phyloP scores from a whole-genome alignment of 1,284 basidiomycete genomes.

The Apiotrichum brassicae region DNA sequence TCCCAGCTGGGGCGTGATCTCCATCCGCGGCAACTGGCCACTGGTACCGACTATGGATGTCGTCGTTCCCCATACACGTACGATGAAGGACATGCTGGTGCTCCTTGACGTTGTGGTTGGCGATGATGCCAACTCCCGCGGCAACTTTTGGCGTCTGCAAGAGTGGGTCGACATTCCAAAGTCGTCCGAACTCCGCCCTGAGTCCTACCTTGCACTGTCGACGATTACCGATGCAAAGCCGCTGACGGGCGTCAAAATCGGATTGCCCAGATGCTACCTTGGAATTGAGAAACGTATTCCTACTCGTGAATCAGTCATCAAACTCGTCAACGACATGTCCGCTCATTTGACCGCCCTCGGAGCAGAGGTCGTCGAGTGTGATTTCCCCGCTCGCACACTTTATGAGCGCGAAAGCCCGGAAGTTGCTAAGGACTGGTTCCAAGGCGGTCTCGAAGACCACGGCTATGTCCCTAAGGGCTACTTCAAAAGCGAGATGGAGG shows the following conservation, averaged over 20 bases:
- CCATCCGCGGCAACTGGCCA: slow-evolving; percentile 10
- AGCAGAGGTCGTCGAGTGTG: slow-evolving; percentile 5
- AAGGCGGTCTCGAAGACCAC: slow-evolving; percentile 5
- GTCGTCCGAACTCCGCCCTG: slow-evolving; percentile 1
- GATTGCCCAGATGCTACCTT: slow-evolving; percentile 5
- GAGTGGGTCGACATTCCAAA: background rate
- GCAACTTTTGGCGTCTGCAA: slow-evolving; percentile 12
- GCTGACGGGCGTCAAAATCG: slow-evolving; percentile 3
- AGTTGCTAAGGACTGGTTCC: slow-evolving; percentile 1
- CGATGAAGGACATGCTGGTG: slow-evolving; percentile 6
- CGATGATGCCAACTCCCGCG: slow-evolving; percentile 1
- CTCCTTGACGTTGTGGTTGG: slow-evolving; percentile 6
- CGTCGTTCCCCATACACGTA: slow-evolving; percentile 10
- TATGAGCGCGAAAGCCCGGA: background rate
- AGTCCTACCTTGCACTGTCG: background rate
- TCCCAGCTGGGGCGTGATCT: slow-evolving; percentile 9
- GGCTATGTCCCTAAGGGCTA: slow-evolving; percentile 3
- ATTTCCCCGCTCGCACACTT: background rate
- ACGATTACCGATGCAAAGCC: background rate
- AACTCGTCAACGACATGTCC: background rate
- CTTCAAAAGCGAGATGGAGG: background rate
- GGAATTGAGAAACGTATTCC: background rate
- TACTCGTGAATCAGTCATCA: background rate
- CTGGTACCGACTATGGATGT: slow-evolving; percentile 11
- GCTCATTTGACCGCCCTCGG: slow-evolving; percentile 3